Percentiles rank a stretch among this genome's conserved stretches.
phyloP scores from a whole-genome alignment of 73 alveolate species.

The Symbiodinium natans region DNA sequence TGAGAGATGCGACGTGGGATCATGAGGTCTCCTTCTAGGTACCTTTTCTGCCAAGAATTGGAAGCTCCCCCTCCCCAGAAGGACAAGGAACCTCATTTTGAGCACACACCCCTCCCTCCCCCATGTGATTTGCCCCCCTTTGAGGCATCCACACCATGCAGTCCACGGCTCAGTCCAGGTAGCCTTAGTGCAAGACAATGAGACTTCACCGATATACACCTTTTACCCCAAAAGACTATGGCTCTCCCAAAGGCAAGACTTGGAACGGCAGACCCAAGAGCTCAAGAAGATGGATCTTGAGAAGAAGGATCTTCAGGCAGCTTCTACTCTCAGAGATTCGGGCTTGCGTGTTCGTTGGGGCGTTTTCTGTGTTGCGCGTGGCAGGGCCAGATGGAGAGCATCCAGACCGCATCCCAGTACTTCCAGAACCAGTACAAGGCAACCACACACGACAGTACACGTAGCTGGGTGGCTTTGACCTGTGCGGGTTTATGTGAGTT shows the following conservation, averaged over 20 bases:
- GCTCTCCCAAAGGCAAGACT: constrained; percentile 38
- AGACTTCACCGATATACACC: too few relatives aligned
- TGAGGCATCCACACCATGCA: background rate
- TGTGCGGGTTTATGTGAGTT: background rate
- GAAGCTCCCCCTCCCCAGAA: too few relatives aligned
- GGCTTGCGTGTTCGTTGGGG: background rate
- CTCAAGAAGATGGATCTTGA: constrained; percentile 56
- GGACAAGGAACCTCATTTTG: too few relatives aligned
- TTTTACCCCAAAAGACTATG: background rate
- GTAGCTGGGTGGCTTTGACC: background rate
- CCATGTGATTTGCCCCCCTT: too few relatives aligned
- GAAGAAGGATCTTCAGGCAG: constrained; percentile 61
- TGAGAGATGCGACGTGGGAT: too few relatives aligned
- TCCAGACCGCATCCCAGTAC: constrained; percentile 22
- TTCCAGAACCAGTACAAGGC: constrained; percentile 68
- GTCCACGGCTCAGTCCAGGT: background rate
- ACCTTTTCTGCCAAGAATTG: too few relatives aligned
- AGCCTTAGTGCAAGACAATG: background rate
- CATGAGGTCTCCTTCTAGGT: too few relatives aligned
- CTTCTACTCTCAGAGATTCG: too few relatives aligned
- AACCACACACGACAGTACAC: background rate
- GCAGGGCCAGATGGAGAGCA: constrained; percentile 47
- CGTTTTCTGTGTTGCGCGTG: background rate
- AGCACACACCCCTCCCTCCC: too few relatives aligned
- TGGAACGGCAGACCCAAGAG: constrained; percentile 49